Conservation (phyloP, 495 filamentous ascomycete genomes). For the Talaromyces trachyspermus region DNA sequence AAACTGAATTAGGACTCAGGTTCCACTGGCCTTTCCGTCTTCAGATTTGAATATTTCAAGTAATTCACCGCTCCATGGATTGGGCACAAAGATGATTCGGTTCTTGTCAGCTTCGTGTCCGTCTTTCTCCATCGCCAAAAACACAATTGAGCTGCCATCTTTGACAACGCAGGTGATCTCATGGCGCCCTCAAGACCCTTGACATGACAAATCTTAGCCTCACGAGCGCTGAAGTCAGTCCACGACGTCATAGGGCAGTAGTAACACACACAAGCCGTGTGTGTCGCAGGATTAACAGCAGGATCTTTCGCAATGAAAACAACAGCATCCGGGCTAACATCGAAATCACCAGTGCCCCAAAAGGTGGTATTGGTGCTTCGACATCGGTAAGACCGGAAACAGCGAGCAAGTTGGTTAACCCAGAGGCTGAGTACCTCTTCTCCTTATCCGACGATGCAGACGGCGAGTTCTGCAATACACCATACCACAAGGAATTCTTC, state of each 20-base stretch:
- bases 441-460: constrained; percentile 27
- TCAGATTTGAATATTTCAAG: constrained; percentile 56
- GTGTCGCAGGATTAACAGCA: constrained; percentile 62
- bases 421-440: constrained; percentile 39
- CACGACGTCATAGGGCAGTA: constrained; percentile 57
- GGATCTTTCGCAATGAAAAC: constrained; percentile 86
- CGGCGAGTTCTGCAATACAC: constrained; percentile 46
- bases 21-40: constrained; percentile 63
- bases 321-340: constrained; percentile 49
- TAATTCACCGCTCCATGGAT: constrained; percentile 48
- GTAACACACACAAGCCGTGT: constrained; percentile 64
- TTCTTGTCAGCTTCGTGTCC: constrained; percentile 91
- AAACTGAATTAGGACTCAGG: constrained; percentile 54
- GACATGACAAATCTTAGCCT: constrained; percentile 31
- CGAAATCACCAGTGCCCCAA: constrained; percentile 55
- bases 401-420: constrained; percentile 41
- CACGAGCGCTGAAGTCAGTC: constrained; percentile 42
- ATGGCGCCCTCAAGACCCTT: constrained; percentile 60
- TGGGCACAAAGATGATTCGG: constrained; percentile 59
- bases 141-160: constrained; percentile 68
- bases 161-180: constrained; percentile 67
- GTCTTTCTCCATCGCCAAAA: constrained; percentile 68
- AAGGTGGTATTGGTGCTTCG: constrained; percentile 51
- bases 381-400: constrained; percentile 35
- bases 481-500: constrained; percentile 66